Base-by-base conservation (phyloP, 2,329 filamentous ascomycete species). In the Monascus ruber region DNA sequence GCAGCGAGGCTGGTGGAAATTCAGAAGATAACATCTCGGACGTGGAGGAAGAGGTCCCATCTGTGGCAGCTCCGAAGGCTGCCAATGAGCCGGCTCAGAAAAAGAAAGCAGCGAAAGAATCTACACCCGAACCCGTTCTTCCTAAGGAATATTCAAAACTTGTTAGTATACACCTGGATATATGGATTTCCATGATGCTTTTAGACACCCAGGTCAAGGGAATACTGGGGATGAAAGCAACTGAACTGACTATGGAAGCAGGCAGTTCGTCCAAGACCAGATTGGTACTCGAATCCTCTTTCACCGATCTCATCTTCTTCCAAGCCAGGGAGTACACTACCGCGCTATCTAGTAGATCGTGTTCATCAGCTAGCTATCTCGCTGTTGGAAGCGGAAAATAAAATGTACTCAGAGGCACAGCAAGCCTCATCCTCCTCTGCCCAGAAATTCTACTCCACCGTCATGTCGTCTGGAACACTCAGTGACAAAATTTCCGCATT, bases 401-500 rank as follows among this genome's bases (percentile, higher is more conserved):
- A 76, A 32, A 70, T 76, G 35, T 98, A 95, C 64, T 73, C 73
- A 40, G 76, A 78, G 25, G 81, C 73, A 32, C 74, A 85, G 48
- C 72, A 85, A 49, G 69, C 83, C 40, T 78, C 84, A 5, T 78
- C 85, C 37, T 86, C 85, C 25, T 91, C 89, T 2, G 89, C 88
- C 32, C 84, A 93, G 63, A 94, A 88, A 60, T 98, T 98, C 70
- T 81, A 96, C 71, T 85, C 88, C 1, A 94, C 87, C 11, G 95
- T 98, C 59, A 95, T 96, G 85, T 72, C 86, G 6, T 93, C 88
- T 1, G 91, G 91, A 70, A 98, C 93, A 6, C 76, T 96, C 51
- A 93, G 87, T 40, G 91, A 98, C 62, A 96, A 95, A 62, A 83
- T 96, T 33, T 98, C 91, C 2, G 93, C 91, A 3, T 70, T 98